Percentiles rank a stretch among this genome's conserved stretches.
Evolutionary conservation across 1,139 yeast genomes (phyloP).

Genomic region (Yamadazyma trypodendri): DNA sequence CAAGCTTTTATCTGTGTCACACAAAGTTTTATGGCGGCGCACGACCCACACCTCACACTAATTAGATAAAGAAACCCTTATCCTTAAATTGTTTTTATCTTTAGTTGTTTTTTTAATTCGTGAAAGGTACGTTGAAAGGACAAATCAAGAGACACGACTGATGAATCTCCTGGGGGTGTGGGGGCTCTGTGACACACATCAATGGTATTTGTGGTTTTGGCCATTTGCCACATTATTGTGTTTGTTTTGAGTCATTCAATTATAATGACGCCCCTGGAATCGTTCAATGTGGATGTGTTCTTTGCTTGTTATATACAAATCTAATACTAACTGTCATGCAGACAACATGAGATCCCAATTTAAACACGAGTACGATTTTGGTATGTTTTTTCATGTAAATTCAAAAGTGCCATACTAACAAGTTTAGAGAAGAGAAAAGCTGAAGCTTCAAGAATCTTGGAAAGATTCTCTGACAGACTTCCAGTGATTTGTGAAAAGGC

Average conservation of each 20-base stretch:
- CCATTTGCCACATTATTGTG: background rate
- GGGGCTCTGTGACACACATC: no score
- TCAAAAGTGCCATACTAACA: slow-evolving; percentile 11
- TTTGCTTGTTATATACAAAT: background rate
- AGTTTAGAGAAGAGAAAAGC: slow-evolving; percentile 81
- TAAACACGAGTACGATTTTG: slow-evolving; percentile 85
- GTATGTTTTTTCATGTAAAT: slow-evolving; percentile 12
- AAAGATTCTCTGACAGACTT: slow-evolving; percentile 86
- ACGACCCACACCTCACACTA: background rate
- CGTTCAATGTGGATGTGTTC: background rate
- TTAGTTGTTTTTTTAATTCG: background rate
- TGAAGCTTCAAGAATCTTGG: slow-evolving; percentile 88
- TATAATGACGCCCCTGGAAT: background rate
- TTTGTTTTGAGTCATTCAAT: background rate
- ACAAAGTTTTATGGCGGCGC: background rate
- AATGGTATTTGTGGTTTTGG: no score
- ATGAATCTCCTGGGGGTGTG: no score
- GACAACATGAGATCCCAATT: slow-evolving; percentile 77
- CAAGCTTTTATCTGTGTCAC: no score
- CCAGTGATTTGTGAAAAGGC: slow-evolving; percentile 98
- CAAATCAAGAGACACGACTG: no score
- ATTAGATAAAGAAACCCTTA: slow-evolving; percentile 8
- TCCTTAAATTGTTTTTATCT: slow-evolving; percentile 4
- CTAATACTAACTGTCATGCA: slow-evolving; percentile 6
- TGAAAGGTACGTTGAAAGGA: background rate